phyloP scores from a whole-genome alignment of 1,139 yeast genomes.

The Suhomyces maxii region DNA sequence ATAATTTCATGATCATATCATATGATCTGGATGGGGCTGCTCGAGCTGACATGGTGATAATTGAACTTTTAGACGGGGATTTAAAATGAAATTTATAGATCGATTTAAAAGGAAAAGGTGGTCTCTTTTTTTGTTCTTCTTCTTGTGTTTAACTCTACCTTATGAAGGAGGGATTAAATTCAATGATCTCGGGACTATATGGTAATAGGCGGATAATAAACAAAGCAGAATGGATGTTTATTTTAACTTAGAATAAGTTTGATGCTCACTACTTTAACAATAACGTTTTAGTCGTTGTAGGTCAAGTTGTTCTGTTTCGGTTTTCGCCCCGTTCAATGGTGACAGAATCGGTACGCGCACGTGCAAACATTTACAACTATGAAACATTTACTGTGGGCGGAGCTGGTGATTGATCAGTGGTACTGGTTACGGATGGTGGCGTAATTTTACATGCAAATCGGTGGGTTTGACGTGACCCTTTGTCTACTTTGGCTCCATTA shows the following conservation, averaged over 20 bases:
- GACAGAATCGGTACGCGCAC: neutral
- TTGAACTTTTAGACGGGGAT: neutral
- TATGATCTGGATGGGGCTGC: slow-evolving; percentile 71
- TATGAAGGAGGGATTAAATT: too few species aligned
- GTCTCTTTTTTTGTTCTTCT: neutral
- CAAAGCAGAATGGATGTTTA: neutral
- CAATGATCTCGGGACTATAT: too few species aligned
- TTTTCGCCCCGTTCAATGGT: neutral
- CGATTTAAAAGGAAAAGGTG: neutral
- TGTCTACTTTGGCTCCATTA: too few species aligned
- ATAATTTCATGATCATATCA: slow-evolving; percentile 90
- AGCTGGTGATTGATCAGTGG: neutral
- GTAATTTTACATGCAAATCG: too few species aligned
- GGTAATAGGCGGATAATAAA: neutral
- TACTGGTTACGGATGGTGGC: neutral
- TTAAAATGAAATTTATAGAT: too few species aligned
- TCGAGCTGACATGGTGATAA: slow-evolving; percentile 49
- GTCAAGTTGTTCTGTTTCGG: neutral
- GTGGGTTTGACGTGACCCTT: too few species aligned
- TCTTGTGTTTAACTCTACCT: too few species aligned
- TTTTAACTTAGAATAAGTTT: neutral
- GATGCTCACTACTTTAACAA: neutral
- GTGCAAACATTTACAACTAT: neutral
- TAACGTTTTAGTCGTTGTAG: neutral
- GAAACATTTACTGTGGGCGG: neutral